Evolutionary conservation across 2,329 filamentous ascomycete species (phyloP), one percentile per base, ranked within the genome.

Genomic region (Leptographium procerum): DNA sequence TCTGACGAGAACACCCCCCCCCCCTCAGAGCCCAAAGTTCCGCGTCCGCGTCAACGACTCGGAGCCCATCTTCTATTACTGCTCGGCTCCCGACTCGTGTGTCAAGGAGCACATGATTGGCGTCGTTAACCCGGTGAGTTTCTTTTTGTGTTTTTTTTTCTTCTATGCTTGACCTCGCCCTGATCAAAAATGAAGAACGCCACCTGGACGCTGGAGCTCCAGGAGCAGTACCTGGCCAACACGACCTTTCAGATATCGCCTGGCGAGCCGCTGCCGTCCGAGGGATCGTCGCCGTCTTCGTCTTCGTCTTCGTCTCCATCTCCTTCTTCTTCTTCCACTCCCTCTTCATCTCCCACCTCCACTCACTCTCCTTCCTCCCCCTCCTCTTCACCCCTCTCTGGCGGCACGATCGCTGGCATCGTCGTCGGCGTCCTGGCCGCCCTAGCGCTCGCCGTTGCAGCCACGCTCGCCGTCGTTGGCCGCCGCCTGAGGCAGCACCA

Each of bases 21-120:
- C 22, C n/a, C 16, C 40, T 34, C 47, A 76, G 73, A 72, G 69
- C 22, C 77, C 76, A 24, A 70, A 65, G 43, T 80, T 68, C 59
- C 65, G 67, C 48, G 64, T 79, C 28, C 63, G 62, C 24, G 72
- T 88, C 59, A 86, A 87, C 64, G 74, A 84, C 62, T 85, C 83
- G 0, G 69, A 79, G 26, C 85, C 86, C 0, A 78, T 84, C 19
- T 88, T 85, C 68, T 87, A 81, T 69, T 89, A 89, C 68, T 89
- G 85, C 62, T 81, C 84, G 0, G 86, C 86, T 0, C 77, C 82
- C 0, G 78, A 75, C 0, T 88, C 85, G 2, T 92, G 88, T 65
- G 75, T 77, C 3, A 69, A 72, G 3, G 78, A 85, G 50, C 77
- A 81, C 26, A 92, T 92, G 88, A 79, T 92, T 19, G 88, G 87